Evolutionary conservation across 768 basidiomycete genomes (phyloP), one percentile per base, ranked within the genome.

Genomic region (Collybiopsis confluens): DNA sequence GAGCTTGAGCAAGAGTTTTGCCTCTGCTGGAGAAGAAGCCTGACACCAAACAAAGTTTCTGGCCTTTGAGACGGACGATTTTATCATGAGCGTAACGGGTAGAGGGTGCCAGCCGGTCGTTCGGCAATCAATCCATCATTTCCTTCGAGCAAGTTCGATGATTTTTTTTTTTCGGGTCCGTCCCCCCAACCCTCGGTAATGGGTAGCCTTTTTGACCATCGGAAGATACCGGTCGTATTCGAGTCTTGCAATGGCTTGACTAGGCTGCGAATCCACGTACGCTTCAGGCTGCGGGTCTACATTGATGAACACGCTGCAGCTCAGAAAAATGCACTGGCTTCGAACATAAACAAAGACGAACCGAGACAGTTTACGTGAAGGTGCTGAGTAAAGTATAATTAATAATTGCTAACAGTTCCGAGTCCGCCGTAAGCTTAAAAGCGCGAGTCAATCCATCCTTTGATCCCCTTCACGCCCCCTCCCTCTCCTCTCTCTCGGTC

Each of bases 1-100:
- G 21, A 80, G 70, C 58, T 88, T 88, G 58, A 79, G 59, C 23
- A 88, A 65, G 28, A 88, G 72, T 18, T 55, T 73, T 27, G 70
- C 64, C 69, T 87, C 85, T 54, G 67, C 61, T 58, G 70, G 71
- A 2, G 68, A 68, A 8, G 68, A 60, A 3, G 75, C 52, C 51
- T 72, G 67, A 5, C 73, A 70, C 71, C 70, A 74, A 38, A 69
- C 57, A 57, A 70, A 67, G 50, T 54, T 65, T n/a, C 54, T 42
- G 18, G 54, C 47, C 30, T 33, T 33, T 33, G 30, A 33, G 30
- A 33, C 6, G 30, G 13, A 33, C 13, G 13, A n/a, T n/a, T n/a
- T n/a, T n/a, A n/a, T n/a, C n/a, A n/a, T n/a, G n/a, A n/a, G n/a
- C n/a, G n/a, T n/a, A n/a, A n/a, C n/a, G n/a, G n/a, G n/a, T n/a